A percentile compares a stretch with the other conserved stretches of the same genome.
Conservation (phyloP, 2,329 filamentous ascomycete species). For the Fusarium compactum region DNA sequence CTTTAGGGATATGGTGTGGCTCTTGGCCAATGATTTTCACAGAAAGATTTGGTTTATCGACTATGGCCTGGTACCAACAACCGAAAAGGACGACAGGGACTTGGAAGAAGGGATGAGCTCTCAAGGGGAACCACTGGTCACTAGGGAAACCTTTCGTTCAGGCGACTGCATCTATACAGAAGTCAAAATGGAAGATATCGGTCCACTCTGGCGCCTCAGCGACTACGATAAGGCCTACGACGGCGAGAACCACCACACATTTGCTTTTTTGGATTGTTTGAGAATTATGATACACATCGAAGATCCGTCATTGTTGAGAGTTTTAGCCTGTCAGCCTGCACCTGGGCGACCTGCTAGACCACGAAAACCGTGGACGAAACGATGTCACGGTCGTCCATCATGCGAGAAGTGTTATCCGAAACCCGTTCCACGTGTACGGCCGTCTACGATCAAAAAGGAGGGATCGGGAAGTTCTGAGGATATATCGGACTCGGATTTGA, state of each 20-base stretch:
- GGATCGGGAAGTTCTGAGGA: not conserved
- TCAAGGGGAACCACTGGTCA: fast-evolving
- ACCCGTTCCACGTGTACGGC: not conserved
- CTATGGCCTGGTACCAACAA: not conserved
- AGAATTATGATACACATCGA: not conserved
- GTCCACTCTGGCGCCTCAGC: not conserved
- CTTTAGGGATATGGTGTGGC: constrained; percentile 8
- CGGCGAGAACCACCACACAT: not conserved
- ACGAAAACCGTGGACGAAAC: not conserved
- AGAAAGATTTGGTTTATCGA: constrained; percentile 31
- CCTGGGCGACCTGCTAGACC: not conserved
- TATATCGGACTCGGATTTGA: not conserved
- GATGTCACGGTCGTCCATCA: not conserved
- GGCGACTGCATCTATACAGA: not conserved
- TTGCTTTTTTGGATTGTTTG: not conserved
- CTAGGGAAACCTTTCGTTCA: constrained; percentile 9
- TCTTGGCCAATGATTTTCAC: not conserved
- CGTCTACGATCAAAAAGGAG: not conserved
- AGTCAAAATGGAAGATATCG: constrained; percentile 16
- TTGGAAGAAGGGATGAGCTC: too few species aligned
- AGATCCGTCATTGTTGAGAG: not conserved
- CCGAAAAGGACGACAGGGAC: fast-evolving
- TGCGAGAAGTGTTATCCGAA: constrained; percentile 1
- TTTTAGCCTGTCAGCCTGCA: not conserved
- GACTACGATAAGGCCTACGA: not conserved